Conservation (phyloP, 805 yeast genomes). For the Metschnikowia borealis region DNA sequence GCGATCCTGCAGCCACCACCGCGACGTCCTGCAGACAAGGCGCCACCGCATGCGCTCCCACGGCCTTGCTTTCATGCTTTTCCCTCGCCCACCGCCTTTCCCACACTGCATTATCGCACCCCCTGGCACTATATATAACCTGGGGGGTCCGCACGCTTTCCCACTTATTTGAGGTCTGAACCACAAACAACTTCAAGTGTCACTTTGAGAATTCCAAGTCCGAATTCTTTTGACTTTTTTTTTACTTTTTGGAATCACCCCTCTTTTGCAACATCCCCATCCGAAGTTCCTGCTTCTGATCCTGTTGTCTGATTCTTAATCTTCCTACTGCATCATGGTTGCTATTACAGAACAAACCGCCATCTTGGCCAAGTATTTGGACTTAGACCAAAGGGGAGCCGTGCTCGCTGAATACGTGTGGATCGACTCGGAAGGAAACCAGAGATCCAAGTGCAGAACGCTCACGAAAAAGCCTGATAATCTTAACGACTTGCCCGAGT, state of each 20-base stretch:
- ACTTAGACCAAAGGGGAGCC: constrained; percentile 79
- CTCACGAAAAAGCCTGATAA: constrained; percentile 61
- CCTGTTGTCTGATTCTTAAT: background rate
- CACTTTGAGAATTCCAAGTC: background rate
- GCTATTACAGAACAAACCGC: constrained; percentile 63
- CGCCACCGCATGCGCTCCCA: constrained; percentile 6
- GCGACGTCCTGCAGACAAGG: background rate
- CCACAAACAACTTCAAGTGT: background rate
- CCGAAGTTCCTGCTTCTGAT: background rate
- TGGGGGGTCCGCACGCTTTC: no score
- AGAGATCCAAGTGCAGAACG: constrained; percentile 94
- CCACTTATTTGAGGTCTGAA: background rate
- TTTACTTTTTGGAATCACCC: background rate
- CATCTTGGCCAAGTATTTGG: constrained; percentile 77
- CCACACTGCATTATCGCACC: constrained; percentile 4
- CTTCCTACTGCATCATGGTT: constrained; percentile 22
- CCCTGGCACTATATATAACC: constrained; percentile 4
- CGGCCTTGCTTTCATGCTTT: constrained; percentile 15
- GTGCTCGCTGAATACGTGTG: constrained; percentile 96
- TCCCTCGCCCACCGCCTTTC: constrained; percentile 5
- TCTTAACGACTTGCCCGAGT: constrained; percentile 89
- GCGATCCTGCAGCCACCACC: constrained; percentile 1
- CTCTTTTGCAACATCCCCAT: background rate
- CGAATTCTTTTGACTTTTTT: background rate
- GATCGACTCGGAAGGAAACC: constrained; percentile 89